Percentiles rank a stretch among this genome's conserved stretches.
phyloP scores from a whole-genome alignment of 768 basidiomycete genomes.

The Boletus insuetus region DNA sequence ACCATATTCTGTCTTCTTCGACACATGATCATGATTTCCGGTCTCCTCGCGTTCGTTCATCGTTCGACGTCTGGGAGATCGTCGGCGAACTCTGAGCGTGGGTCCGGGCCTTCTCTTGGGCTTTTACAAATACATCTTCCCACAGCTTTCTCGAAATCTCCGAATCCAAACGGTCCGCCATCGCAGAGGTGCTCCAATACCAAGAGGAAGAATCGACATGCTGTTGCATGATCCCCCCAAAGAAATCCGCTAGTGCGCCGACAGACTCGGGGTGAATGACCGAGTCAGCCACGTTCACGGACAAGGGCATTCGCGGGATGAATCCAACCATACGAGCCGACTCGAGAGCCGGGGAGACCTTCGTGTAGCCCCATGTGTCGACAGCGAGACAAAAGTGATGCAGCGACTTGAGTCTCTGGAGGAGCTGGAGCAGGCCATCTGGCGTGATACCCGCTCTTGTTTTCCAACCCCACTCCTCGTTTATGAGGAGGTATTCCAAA shows the following conservation, averaged over 20 bases:
- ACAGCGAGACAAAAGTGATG: slow-evolving; percentile 2
- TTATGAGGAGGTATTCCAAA: not conserved
- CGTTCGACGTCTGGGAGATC: not conserved
- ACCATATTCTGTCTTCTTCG: not conserved
- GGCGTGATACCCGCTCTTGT: not conserved
- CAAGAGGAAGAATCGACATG: not conserved
- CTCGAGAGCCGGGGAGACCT: not conserved
- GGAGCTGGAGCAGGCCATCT: slow-evolving; percentile 1
- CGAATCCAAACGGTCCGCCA: slow-evolving; percentile 1
- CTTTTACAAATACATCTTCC: slow-evolving; percentile 2
- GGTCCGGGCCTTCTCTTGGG: not conserved
- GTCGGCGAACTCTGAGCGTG: not conserved
- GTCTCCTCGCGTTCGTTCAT: not conserved
- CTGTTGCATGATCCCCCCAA: not conserved
- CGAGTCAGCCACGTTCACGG: slow-evolving; percentile 4
- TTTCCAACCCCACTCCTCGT: slow-evolving; percentile 9
- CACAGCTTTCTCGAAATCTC: slow-evolving; percentile 2
- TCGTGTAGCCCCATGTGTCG: not conserved
- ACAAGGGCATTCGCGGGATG: not conserved
- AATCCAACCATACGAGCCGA: not conserved
- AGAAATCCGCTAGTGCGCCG: slow-evolving; percentile 2
- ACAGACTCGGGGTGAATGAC: slow-evolving; percentile 1
- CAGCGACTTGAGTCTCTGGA: not conserved
- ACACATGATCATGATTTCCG: not conserved
- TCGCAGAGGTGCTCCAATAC: slow-evolving; percentile 1